Evolutionary conservation across 768 basidiomycete species (phyloP), one percentile per base, ranked within the genome.

Genomic region (Krasilnikovozyma curviuscula): DNA sequence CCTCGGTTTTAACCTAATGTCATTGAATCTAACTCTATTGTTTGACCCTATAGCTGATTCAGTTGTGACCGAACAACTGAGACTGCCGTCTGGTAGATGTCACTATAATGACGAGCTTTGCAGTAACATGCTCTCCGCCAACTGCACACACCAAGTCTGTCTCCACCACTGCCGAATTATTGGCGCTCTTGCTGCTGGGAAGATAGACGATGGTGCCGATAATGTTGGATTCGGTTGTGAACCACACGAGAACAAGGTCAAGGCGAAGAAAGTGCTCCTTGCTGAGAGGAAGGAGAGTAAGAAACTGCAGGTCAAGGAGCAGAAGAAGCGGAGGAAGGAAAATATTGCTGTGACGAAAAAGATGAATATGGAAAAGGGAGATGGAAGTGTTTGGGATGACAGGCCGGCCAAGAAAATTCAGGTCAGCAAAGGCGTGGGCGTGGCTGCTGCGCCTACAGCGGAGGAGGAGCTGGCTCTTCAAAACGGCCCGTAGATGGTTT

Each of bases 181-280:
- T 1, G 49, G 57, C 5, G 60, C 59, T 1, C 49, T 61, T 13
- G 53, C 49, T 39, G 50, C 34, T 10, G 60, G 56, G n/a, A 39
- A 33, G 1, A 44, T 43, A 19, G 47, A 57, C 21, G 14, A 10
- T 41, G 14, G 21, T 19, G 29, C 19, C 5, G 28, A 56, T 58
- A 12, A 31, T 28, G 54, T 56, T 3, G 64, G 62, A 7, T 48
- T 52, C 28, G 63, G 61, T 12, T 66, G 66, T 45, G 61, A 64
- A 32, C 54, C 54, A 16, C 65, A 67, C 47, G 63, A 65, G 50
- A 59, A 46, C 25, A 67, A 64, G 53, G 59, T 54, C n/a, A 44
- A 50, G 16, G 59, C 59, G 34, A 56, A 59, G 37, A 56, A 55
- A 34, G 62, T 59, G 33, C 44, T 60, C 28, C 48, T 48, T 53